These are phyloP conservation scores for Pseudopyrenochaeta lycopersici DNA, from an alignment of 2,329 filamentous ascomycete genomes.

Conservation along the genomic window DNA sequence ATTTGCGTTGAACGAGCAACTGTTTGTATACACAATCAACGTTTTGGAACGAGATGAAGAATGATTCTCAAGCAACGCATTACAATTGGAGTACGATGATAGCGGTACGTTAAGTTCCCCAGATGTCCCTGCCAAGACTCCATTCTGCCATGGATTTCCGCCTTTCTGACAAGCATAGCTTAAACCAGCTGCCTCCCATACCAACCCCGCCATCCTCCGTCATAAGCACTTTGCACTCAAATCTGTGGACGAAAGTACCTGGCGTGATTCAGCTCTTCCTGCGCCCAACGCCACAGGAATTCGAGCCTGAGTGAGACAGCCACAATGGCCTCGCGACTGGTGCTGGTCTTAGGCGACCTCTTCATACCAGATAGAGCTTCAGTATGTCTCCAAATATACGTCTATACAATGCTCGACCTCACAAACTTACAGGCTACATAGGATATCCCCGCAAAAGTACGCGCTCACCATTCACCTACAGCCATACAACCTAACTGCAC, in stretches of 20 bases:
- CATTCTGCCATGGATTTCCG: constrained; percentile 23
- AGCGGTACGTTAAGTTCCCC: background rate
- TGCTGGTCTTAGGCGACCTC: constrained; percentile 53
- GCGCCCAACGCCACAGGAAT: background rate
- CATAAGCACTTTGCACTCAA: background rate
- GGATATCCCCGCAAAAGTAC: constrained; percentile 55
- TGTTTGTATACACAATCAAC: no score
- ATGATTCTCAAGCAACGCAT: no score
- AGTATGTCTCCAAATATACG: constrained; percentile 35
- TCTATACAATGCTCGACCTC: constrained; percentile 33
- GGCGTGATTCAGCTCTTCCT: background rate
- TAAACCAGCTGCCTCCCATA: constrained; percentile 10
- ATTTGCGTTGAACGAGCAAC: no score
- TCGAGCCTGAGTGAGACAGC: background rate
- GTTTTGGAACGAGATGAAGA: no score
- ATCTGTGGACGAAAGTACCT: no score
- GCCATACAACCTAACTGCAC: background rate
- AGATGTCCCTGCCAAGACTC: constrained; percentile 20
- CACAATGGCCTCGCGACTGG: constrained; percentile 53
- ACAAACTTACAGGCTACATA: constrained; percentile 50
- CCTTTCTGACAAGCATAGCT: constrained; percentile 23
- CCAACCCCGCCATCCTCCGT: constrained; percentile 11
- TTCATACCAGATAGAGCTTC: constrained; percentile 55
- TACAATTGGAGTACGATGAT: background rate
- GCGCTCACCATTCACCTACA: background rate